These are phyloP conservation scores for Cladosporium colombiae DNA, from an alignment of 2,329 filamentous ascomycete genomes.

Conservation along the genomic window DNA sequence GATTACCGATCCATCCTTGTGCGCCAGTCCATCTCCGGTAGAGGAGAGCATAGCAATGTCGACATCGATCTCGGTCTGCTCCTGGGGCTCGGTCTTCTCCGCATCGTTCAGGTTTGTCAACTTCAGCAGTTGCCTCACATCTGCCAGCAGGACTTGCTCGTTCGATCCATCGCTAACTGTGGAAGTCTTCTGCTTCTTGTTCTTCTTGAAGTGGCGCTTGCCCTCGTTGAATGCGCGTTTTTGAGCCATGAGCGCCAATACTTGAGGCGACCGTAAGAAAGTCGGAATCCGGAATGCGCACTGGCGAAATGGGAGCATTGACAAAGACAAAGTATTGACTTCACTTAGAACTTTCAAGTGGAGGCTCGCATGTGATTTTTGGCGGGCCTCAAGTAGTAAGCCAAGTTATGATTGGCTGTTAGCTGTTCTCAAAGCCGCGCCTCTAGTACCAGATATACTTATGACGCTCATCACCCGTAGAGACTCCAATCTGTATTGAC, in stretches of 20 bases:
- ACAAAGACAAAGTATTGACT: not conserved
- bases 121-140: constrained; percentile 47
- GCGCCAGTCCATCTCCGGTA: constrained; percentile 84
- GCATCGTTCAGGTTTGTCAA: constrained; percentile 30
- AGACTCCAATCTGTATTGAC: not conserved
- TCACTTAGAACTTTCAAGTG: constrained; percentile 13
- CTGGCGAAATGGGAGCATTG: constrained; percentile 15
- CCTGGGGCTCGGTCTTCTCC: constrained; percentile 26
- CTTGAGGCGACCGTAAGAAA: not conserved
- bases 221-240: constrained; percentile 42
- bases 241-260: constrained; percentile 31
- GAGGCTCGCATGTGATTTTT: constrained; percentile 7
- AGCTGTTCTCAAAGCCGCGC: not conserved
- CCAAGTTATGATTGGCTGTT: not conserved
- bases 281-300: constrained; percentile 14
- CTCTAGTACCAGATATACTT: not conserved
- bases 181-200: constrained; percentile 51
- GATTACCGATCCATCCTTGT: constrained; percentile 71
- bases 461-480: too few relatives aligned
- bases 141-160: constrained; percentile 51
- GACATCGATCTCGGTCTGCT: constrained; percentile 74
- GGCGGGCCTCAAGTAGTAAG: not conserved
- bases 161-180: constrained; percentile 48
- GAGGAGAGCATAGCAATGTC: constrained; percentile 83
- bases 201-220: constrained; percentile 44